Evolutionary conservation across 495 filamentous ascomycete genomes (phyloP), one percentile per base, ranked within the genome.

Genomic region (Lineolata rhizophorae): DNA sequence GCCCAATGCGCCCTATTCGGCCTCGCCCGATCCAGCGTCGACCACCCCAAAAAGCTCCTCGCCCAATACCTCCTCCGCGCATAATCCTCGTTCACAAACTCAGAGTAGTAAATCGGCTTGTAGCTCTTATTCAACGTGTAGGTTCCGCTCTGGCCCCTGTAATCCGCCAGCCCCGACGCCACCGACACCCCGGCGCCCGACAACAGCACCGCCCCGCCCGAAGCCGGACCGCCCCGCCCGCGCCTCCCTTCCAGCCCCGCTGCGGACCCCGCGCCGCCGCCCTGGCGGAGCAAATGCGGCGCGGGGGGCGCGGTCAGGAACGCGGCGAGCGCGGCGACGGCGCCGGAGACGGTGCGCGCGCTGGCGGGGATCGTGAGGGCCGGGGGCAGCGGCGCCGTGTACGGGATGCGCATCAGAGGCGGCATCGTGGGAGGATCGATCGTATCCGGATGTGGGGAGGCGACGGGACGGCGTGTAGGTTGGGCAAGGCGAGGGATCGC

Each of bases 21-120:
- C 44, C 60, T 64, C 12, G 80, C 79, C 28, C 69, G 72, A 40
- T 73, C 49, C 41, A 94, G 56, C 13, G 63, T 76, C 11, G 76
- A 68, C 84, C 84, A 97, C 8, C 87, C 87, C 14, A 97, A 57
- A 48, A 84, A 97, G 50, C 79, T 90, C 10, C 87, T 60, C 4
- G 87, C 85, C 85, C 85, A 97, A 56, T 97, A 97, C 36, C 87
- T 58, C 54, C 95, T 90, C 34, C 87, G 61, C 12, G 80, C 75
- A 47, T 85, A 82, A 55, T 97, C 85, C 38, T 56, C 74, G 25
- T 62, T 50, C 18, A 74, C 39, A 47, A 94, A 97, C 44, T 97
- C 87, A 52, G 78, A 67, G 53, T 71, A 90, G 54, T 91, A 97
- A 41, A 92, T 87, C 11, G 87, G 87, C 16, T 76, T 69, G 48